Evolutionary conservation across 1,139 yeast genomes (phyloP), one percentile per base, ranked within the genome.

Genomic region (Wickerhamomyces sp.): DNA sequence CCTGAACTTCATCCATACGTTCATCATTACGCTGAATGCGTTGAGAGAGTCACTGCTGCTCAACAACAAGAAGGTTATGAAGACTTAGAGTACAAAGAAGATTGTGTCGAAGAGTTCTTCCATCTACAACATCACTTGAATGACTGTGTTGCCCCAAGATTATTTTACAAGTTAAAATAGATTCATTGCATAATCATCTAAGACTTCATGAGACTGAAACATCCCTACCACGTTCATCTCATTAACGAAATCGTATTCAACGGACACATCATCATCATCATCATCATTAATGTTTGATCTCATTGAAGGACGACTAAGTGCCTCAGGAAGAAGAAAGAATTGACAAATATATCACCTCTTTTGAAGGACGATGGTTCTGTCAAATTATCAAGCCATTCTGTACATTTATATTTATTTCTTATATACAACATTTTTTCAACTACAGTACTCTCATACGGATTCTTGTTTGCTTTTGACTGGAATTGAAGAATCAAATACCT

Each of bases 41-140:
- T 82, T 50, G 97, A 86, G 69, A 88, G 98, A 75, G 98, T 93
- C 57, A 81, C 91, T 57, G 80, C 83, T 67, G 95, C 83, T 62
- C 78, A 76, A 75, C 86, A 88, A 72, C 91, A 88, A 62, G 84
- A 79, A 57, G 95, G 73, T 55, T 90, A 91, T 66, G 96, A 72
- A 34, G 81, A 84, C 47, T 77, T 77, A 63, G 82, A 75, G n/a
- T 77, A 88, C 76, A 90, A 91, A 72, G 98, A 91, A 74, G 96
- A 91, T 72, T 93, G 99, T 76, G 84, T 91, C 54, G 98, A 93
- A 72, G 99, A 93, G 73, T 93, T 85, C 73, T 91, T 91, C 91
- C 98, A 93, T 72, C 78, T 90, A 67, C 88, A 88, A 69, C 98
- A 93, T 71, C 89, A 95, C 75, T 64, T 91, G 63, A 89, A 88